A percentile compares a stretch with the other conserved stretches of the same genome.
Evolutionary conservation across 1,284 basidiomycete genomes (phyloP).

Genomic region (Ganoderma meredithae): DNA sequence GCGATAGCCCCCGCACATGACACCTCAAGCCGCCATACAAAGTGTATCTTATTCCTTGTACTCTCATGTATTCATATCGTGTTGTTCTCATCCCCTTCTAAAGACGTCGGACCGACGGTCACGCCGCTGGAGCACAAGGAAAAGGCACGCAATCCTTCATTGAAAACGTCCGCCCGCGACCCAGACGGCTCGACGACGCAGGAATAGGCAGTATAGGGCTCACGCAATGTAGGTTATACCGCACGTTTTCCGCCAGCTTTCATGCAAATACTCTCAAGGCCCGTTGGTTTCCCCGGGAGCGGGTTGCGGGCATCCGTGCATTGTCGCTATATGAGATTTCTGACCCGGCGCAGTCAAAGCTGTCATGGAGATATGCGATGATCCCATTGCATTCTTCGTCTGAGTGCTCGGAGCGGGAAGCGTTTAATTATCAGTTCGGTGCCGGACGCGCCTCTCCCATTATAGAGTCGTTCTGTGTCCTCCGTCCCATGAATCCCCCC

Average conservation of each 20-base stretch:
- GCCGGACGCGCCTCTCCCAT: conserved; percentile 8
- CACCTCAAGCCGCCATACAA: conserved; percentile 5
- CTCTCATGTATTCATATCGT: conserved; percentile 12
- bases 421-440: conserved; percentile 20
- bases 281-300: no score
- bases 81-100: not conserved
- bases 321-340: not conserved
- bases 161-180: conserved; percentile 6
- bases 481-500: not conserved
- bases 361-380: conserved; percentile 9
- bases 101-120: conserved; percentile 10
- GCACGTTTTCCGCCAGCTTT: conserved; percentile 3
- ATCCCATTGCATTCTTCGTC: conserved; percentile 7
- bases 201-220: conserved; percentile 21
- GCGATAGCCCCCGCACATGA: conserved; percentile 14
- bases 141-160: conserved; percentile 5
- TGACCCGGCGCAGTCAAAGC: conserved; percentile 7
- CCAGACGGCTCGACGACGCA: conserved; percentile 9
- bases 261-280: not conserved
- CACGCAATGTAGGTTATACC: conserved; percentile 9
- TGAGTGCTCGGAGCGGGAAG: conserved; percentile 19
- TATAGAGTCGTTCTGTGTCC: not conserved
- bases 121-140: conserved; percentile 3
- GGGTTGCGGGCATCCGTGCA: not conserved
- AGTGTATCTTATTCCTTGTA: conserved; percentile 11